Evolutionary conservation across 2,329 filamentous ascomycete genomes (phyloP).

Genomic region (Fusarium transvaalense): DNA sequence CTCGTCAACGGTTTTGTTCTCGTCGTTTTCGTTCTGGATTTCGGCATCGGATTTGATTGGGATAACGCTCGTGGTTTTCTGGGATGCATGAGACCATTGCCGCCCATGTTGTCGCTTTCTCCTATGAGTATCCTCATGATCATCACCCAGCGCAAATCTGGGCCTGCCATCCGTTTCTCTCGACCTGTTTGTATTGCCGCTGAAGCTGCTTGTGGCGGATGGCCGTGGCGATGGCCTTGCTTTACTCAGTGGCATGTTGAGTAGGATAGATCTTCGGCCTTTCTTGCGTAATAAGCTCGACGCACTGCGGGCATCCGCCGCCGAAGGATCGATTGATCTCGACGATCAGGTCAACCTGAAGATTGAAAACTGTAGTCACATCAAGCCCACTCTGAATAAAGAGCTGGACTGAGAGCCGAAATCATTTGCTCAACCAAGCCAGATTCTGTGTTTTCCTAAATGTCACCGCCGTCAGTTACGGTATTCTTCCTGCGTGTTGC

Average conservation of each 20-base stretch:
- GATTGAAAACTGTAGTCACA: background rate
- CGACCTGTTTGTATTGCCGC: constrained; percentile 27
- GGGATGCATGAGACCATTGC: constrained; percentile 24
- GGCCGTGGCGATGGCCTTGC: constrained; percentile 37
- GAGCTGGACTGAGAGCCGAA: constrained; percentile 1
- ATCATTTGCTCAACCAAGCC: constrained; percentile 14
- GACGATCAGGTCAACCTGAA: constrained; percentile 12
- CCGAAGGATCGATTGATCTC: constrained; percentile 24
- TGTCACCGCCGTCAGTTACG: constrained; percentile 36
- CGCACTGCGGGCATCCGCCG: constrained; percentile 31
- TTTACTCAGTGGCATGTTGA: constrained; percentile 44
- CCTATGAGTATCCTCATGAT: constrained; percentile 31
- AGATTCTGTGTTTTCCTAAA: constrained; percentile 26
- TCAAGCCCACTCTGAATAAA: constrained; percentile 21
- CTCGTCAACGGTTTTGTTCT: constrained; percentile 17
- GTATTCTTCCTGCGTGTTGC: constrained; percentile 19
- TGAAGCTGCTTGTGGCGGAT: constrained; percentile 25
- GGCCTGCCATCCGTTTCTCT: constrained; percentile 17
- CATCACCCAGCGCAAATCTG: constrained; percentile 3
- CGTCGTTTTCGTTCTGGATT: constrained; percentile 5
- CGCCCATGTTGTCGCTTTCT: constrained; percentile 28
- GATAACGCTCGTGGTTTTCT: constrained; percentile 7
- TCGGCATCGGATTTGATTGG: constrained; percentile 5
- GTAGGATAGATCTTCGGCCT: constrained; percentile 1
- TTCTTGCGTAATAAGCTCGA: constrained; percentile 11